Percentiles rank a stretch among this genome's conserved stretches.
Evolutionary conservation across 768 basidiomycete genomes (phyloP).

Genomic region (Tricholoma saponaceum): DNA sequence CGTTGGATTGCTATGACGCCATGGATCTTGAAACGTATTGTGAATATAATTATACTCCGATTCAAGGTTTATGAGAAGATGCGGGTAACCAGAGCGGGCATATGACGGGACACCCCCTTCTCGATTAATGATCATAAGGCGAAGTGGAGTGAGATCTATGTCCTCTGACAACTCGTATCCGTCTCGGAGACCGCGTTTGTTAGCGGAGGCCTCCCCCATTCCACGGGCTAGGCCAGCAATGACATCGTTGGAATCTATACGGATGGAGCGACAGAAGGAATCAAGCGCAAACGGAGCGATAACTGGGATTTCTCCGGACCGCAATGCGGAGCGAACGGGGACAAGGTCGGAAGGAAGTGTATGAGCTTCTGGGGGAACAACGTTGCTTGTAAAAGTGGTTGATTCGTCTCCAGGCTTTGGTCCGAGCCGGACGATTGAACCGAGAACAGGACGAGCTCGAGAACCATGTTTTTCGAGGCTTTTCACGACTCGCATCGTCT

Average conservation of each 20-base stretch:
- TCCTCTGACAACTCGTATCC: constrained; percentile 44
- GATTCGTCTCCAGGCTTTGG: constrained; percentile 57
- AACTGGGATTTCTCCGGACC: constrained; percentile 94
- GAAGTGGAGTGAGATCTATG: constrained; percentile 85
- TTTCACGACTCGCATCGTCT: constrained; percentile 81
- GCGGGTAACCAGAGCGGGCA: constrained; percentile 90
- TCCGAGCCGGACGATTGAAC: constrained; percentile 80
- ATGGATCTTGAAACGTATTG: constrained; percentile 75
- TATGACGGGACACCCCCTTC: constrained; percentile 98
- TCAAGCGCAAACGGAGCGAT: constrained; percentile 92
- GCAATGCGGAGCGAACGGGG: constrained; percentile 83
- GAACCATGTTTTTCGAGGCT: constrained; percentile 84
- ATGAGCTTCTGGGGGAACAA: constrained; percentile 67
- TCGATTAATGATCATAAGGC: constrained; percentile 95
- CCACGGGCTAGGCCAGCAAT: constrained; percentile 83
- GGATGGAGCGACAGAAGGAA: constrained; percentile 80
- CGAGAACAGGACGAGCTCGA: constrained; percentile 82
- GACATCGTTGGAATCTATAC: constrained; percentile 85
- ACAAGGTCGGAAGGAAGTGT: constrained; percentile 76
- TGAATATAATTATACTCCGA: constrained; percentile 86
- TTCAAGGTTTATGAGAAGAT: constrained; percentile 90
- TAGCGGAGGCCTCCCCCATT: constrained; percentile 59
- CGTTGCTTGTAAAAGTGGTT: constrained; percentile 23
- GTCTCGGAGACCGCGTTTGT: constrained; percentile 22
- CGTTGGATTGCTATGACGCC: constrained; percentile 77